Percentiles rank a stretch among this genome's conserved stretches.
Conservation (phyloP, 2,329 filamentous ascomycete genomes). For the Trichoderma atrobrunneum region DNA sequence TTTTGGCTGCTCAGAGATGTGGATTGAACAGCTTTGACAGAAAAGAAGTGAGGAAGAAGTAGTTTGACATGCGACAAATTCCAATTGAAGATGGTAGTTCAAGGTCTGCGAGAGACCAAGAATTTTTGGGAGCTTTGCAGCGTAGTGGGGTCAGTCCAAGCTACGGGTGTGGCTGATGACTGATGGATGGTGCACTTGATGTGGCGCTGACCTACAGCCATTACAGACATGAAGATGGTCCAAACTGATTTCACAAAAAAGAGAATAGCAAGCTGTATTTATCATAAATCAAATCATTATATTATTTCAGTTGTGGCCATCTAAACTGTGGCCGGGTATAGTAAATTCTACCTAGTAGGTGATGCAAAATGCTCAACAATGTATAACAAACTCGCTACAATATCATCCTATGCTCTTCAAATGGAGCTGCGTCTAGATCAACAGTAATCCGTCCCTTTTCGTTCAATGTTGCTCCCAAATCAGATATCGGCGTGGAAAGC, state of each 20-base stretch:
- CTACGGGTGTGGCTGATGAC: conserved; percentile 15
- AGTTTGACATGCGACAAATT: neutral
- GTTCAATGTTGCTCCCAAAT: conserved; percentile 43
- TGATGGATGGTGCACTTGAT: neutral
- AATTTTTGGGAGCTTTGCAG: conserved; percentile 19
- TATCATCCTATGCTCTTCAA: conserved; percentile 34
- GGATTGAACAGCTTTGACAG: neutral
- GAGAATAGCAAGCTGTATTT: neutral
- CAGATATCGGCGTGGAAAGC: conserved; percentile 73
- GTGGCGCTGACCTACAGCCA: neutral
- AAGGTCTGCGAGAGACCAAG: neutral
- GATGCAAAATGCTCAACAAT: neutral
- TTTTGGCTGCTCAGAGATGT: conserved; percentile 35
- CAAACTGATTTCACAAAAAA: neutral
- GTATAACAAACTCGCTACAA: conserved; percentile 35
- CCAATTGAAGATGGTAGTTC: neutral
- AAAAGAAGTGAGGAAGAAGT: too few relatives aligned
- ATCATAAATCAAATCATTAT: neutral
- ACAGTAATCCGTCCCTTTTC: conserved; percentile 36
- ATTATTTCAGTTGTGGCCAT: neutral
- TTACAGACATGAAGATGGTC: neutral
- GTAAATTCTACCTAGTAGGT: neutral
- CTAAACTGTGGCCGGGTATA: conserved; percentile 6
- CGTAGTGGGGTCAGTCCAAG: conserved; percentile 10
- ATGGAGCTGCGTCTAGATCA: conserved; percentile 40